Percentiles rank a stretch among this genome's conserved stretches.
These are phyloP conservation scores for Vinca minor DNA, from an alignment of 257 asterid genomes.

Conservation along the genomic window DNA sequence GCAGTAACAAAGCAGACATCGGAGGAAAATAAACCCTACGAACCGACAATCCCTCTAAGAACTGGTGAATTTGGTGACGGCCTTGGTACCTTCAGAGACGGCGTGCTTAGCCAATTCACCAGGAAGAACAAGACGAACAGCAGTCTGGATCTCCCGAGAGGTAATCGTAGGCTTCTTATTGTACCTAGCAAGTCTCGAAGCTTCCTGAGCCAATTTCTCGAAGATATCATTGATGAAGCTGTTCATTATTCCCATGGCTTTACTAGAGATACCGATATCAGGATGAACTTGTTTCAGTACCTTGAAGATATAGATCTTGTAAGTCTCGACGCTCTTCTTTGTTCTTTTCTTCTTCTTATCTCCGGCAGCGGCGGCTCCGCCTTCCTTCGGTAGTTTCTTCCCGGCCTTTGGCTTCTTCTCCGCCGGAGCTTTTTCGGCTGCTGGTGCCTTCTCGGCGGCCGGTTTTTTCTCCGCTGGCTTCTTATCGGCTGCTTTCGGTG, in stretches of 20 bases:
- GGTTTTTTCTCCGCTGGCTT: constrained; percentile 51
- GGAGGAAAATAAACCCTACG: constrained; percentile 1
- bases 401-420: constrained; percentile 60
- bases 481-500: constrained; percentile 48
- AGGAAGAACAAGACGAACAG: constrained; percentile 53
- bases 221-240: constrained; percentile 61
- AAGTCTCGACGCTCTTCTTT: constrained; percentile 44
- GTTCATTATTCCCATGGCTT: constrained; percentile 72
- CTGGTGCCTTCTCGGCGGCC: constrained; percentile 32
- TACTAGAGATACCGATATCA: constrained; percentile 62
- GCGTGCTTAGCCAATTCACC: constrained; percentile 65
- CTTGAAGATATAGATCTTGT: constrained; percentile 72
- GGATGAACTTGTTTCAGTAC: constrained; percentile 66
- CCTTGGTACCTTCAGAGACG: constrained; percentile 63
- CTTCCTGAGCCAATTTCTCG: constrained; percentile 54
- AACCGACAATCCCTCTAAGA: constrained; percentile 23
- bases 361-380: constrained; percentile 27
- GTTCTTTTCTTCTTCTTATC: constrained; percentile 54
- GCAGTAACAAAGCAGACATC: background rate
- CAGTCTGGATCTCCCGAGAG: constrained; percentile 61
- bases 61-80: constrained; percentile 64
- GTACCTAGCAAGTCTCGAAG: constrained; percentile 43
- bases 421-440: constrained; percentile 38
- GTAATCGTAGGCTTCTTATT: constrained; percentile 69
- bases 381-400: constrained; percentile 55